Evolutionary conservation across 345 rosid species (phyloP).

Genomic region (Ailanthus altissimus): DNA sequence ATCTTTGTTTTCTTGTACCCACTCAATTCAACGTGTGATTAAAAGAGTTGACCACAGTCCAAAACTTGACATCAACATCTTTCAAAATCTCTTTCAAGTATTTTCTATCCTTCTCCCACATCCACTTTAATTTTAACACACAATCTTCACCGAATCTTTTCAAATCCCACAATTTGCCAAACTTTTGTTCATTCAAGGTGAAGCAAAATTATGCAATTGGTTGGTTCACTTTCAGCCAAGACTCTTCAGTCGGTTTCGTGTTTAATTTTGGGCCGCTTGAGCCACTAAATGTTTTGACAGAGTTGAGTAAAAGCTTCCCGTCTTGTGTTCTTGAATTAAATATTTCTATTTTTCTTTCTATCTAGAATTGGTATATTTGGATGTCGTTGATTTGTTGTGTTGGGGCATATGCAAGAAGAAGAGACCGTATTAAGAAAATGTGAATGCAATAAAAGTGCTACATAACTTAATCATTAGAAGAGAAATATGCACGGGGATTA

Average conservation of each 20-base stretch:
- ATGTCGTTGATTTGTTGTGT: neutral
- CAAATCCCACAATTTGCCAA: neutral
- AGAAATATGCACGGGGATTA: neutral
- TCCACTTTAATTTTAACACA: neutral
- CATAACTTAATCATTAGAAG: neutral
- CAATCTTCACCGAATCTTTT: conserved; percentile 21
- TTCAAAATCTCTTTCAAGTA: neutral
- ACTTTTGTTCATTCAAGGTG: neutral
- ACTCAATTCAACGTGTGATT: neutral
- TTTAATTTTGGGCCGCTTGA: neutral
- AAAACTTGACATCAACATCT: neutral
- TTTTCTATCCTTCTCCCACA: neutral
- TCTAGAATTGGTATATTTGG: neutral
- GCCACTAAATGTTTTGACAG: neutral
- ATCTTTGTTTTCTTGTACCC: neutral
- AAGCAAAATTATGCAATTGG: neutral
- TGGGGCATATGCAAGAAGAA: neutral
- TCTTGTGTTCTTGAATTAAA: conserved; percentile 5
- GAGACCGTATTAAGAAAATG: conserved; percentile 17
- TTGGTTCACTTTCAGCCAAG: neutral
- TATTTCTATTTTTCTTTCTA: conserved; percentile 5
- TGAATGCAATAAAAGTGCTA: neutral
- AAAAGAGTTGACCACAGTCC: conserved; percentile 22
- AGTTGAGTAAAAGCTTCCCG: neutral
- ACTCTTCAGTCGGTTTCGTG: neutral